Base-by-base conservation (phyloP, 75 land plant species). In the Azolla pinnata region DNA sequence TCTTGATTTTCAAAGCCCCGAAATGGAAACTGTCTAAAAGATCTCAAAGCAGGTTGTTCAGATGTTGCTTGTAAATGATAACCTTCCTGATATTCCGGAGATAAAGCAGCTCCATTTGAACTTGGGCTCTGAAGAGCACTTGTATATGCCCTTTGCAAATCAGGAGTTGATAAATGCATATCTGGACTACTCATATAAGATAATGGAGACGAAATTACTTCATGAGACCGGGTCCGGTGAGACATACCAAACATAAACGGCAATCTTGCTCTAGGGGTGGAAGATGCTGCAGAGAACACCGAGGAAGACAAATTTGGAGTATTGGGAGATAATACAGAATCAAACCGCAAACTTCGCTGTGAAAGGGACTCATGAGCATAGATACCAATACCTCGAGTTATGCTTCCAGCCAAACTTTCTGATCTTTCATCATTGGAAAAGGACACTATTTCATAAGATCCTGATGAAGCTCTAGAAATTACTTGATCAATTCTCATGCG, bases 141-240 rank as follows among this genome's bases (percentile, higher is more conserved):
- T 46, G 49, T 46, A 17, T 46, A 46, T 2, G 49, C 3, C 23
- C 49, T 18, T 46, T 18, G 14, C 17, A 46, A 46, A 46, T 46
- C 49, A 18, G 49, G 49, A 14, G n/a, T 46, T 2, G 49, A 46
- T 14, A 46, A 4, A 46, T 46, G 49, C 49, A 46, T 23, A 46
- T 46, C 49, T 4, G 49, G 49, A 46, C 49, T 46, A 23, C 49
- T 46, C 49, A 46, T 46, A 14, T 46, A 46, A 46, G 49, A 46
- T 46, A 23, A 46, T 18, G 49, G 49, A 4, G 49, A 46, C 21
- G 49, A 46, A 4, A 46, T 46, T 46, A 46, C 49, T 46, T 46
- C 49, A 14, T 18, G 49, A 2, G 49, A 46, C 12, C 49, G 49
- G 2, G 49, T 46, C 21, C 49, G 2, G 21, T 46, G 49, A 14